Evolutionary conservation across 2,329 filamentous ascomycete genomes (phyloP).

Genomic region (Gaeumannomyces tritici): DNA sequence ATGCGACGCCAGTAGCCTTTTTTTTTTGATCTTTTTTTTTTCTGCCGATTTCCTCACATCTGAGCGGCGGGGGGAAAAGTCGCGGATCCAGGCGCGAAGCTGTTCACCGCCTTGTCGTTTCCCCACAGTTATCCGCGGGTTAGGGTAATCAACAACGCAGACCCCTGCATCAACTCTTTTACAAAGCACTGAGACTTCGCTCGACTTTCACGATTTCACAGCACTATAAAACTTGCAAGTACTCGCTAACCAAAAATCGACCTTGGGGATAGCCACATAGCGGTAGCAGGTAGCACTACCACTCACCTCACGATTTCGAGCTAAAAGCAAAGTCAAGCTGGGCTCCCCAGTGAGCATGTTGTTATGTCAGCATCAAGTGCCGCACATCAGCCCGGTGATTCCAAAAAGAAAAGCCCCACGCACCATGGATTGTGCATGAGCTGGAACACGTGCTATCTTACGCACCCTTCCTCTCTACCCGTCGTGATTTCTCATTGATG

Average conservation of each 20-base stretch:
- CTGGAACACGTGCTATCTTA: neutral
- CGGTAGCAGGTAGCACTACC: neutral
- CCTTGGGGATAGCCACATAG: no score
- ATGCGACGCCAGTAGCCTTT: neutral
- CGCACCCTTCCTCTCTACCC: no score
- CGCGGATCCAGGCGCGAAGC: neutral
- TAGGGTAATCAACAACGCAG: neutral
- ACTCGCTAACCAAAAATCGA: neutral
- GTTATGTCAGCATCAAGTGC: neutral
- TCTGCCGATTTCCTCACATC: constrained; percentile 8
- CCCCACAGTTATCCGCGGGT: neutral
- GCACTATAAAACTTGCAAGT: neutral
- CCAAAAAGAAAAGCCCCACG: neutral
- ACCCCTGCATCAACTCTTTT: neutral
- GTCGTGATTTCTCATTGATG: no score
- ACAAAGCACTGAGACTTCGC: no score
- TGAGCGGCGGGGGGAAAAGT: neutral
- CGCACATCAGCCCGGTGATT: neutral
- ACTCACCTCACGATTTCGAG: neutral
- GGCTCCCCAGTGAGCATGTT: neutral
- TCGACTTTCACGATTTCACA: no score
- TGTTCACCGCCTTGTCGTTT: neutral
- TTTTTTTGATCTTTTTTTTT: constrained; percentile 10
- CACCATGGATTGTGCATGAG: no score
- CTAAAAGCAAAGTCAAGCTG: neutral